These are phyloP conservation scores for Carallia pectinifolia DNA, from an alignment of 345 rosid genomes.

Conservation along the genomic window DNA sequence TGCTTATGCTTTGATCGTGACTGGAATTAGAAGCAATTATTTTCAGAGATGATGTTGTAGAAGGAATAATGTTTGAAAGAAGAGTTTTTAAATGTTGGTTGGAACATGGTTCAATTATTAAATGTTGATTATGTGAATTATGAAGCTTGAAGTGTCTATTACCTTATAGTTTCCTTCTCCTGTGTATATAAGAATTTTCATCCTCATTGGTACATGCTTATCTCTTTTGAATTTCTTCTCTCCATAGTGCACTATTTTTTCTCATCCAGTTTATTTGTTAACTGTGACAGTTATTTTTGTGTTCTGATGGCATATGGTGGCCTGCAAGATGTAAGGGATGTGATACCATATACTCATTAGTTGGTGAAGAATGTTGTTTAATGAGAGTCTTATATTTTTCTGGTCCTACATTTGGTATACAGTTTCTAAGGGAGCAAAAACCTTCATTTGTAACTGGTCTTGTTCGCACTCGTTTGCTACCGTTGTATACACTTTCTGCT, in stretches of 20 bases:
- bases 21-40: too few relatives aligned
- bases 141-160: neutral
- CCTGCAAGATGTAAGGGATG: conserved; percentile 77
- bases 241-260: neutral
- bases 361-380: conserved; percentile 4
- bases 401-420: conserved; percentile 24
- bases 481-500: conserved; percentile 47
- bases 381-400: conserved; percentile 2
- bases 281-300: conserved; percentile 69
- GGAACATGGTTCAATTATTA: neutral
- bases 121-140: neutral
- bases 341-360: conserved; percentile 15
- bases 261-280: conserved; percentile 27
- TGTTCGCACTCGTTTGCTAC: conserved; percentile 57
- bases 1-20: too few relatives aligned
- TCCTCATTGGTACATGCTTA: neutral
- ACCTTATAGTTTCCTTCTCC: neutral
- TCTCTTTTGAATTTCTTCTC: neutral
- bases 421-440: conserved; percentile 75
- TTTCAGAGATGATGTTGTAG: too few relatives aligned
- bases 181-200: neutral
- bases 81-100: neutral
- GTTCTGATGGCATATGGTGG: conserved; percentile 85
- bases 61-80: neutral
- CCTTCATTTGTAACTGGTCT: conserved; percentile 51